Percentiles rank a stretch among this genome's conserved stretches.
Conservation (phyloP, 345 rosid genomes). For the Laguncularia racemosa region DNA sequence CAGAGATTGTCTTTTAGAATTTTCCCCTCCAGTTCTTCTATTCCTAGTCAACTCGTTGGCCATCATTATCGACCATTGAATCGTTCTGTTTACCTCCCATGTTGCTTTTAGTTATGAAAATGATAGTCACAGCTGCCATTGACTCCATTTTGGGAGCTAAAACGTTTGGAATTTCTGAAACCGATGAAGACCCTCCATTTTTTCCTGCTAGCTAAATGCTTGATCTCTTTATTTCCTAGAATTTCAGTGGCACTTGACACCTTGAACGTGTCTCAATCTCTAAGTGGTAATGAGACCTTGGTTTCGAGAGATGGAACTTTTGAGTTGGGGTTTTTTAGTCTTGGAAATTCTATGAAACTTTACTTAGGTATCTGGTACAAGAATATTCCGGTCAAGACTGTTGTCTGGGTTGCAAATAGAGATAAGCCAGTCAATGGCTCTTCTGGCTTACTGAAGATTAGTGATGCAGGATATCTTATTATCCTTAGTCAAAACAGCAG, state of each 20-base stretch:
- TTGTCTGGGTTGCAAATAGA: conserved; percentile 48
- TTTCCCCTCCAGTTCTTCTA: too few relatives aligned
- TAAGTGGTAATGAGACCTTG: conserved; percentile 16
- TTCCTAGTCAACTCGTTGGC: too few relatives aligned
- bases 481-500: conserved; percentile 12
- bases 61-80: too few relatives aligned
- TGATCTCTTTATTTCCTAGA: neutral
- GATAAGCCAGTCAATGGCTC: conserved; percentile 15
- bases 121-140: too few relatives aligned
- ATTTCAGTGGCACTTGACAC: neutral
- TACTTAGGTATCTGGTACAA: conserved; percentile 44
- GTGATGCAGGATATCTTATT: conserved; percentile 15
- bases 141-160: neutral
- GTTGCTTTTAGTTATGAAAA: too few relatives aligned
- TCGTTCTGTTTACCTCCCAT: too few relatives aligned
- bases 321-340: conserved; percentile 20
- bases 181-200: neutral
- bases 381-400: conserved; percentile 7
- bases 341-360: conserved; percentile 16
- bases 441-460: conserved; percentile 18
- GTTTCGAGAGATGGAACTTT: conserved; percentile 16
- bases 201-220: conserved; percentile 1
- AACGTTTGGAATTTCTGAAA: neutral
- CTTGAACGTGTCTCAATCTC: conserved; percentile 9
- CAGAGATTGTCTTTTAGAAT: too few relatives aligned